Evolutionary conservation across 1,284 basidiomycete genomes (phyloP).

Genomic region (Tremellales sp.): DNA sequence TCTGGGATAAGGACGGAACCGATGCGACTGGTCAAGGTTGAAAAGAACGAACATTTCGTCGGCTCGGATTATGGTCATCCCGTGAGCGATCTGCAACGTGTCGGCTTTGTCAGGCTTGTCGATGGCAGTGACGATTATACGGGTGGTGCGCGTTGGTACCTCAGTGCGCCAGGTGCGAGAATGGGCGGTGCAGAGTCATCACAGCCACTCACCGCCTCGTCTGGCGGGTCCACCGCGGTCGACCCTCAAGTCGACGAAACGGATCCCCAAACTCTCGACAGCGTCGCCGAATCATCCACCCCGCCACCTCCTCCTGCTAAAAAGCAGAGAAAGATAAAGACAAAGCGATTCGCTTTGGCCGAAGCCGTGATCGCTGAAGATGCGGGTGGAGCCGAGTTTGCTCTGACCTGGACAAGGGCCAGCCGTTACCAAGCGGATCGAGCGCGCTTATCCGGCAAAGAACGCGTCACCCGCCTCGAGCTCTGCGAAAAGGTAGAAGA

Average conservation of each 20-base stretch:
- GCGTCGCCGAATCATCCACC: background rate
- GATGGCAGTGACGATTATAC: conserved; percentile 15
- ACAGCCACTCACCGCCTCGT: conserved; percentile 6
- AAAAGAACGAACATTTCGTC: conserved; percentile 73
- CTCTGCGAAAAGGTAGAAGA: conserved; percentile 64
- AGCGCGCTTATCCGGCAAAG: background rate
- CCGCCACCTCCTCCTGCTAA: background rate
- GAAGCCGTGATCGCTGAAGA: conserved; percentile 34
- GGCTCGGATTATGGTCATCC: conserved; percentile 63
- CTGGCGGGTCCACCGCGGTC: background rate
- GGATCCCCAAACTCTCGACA: background rate
- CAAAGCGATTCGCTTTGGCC: conserved; percentile 35
- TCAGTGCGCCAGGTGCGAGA: conserved; percentile 40
- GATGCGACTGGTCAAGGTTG: conserved; percentile 84
- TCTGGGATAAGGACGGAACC: conserved; percentile 82
- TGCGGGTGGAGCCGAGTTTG: conserved; percentile 21
- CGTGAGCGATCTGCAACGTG: conserved; percentile 94
- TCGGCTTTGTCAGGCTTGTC: conserved; percentile 73
- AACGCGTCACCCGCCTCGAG: conserved; percentile 3
- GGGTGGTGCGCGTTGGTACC: conserved; percentile 28
- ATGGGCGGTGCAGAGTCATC: conserved; percentile 38
- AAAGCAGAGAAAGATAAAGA: conserved; percentile 12
- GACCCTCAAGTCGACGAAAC: background rate
- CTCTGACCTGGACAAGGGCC: conserved; percentile 28
- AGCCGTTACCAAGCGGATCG: conserved; percentile 3